Evolutionary conservation across 371 early-diverging fungal genomes (phyloP).

Genomic region (Mucor mucedo): DNA sequence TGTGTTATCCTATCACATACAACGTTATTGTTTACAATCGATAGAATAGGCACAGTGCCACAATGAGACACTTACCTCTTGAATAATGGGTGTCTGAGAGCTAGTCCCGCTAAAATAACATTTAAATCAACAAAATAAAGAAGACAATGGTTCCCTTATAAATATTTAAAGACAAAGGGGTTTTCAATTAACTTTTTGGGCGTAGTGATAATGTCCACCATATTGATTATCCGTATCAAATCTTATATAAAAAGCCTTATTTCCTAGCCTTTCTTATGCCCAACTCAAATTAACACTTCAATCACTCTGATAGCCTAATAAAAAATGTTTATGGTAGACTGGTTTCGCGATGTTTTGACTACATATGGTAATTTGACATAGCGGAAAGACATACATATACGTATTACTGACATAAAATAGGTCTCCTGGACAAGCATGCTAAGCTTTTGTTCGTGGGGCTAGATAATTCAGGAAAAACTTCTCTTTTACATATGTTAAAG

Average conservation of each 20-base stretch:
- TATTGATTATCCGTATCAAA: neutral
- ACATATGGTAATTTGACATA: slow-evolving; percentile 6
- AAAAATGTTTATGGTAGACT: slow-evolving; percentile 27
- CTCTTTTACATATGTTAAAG: slow-evolving; percentile 98
- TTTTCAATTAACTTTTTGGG: too few species aligned
- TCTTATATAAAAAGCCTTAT: neutral
- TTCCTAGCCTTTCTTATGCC: neutral
- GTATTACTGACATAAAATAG: slow-evolving; percentile 44
- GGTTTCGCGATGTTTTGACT: slow-evolving; percentile 23
- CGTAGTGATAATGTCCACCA: too few species aligned
- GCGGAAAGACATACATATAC: neutral
- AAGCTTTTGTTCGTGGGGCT: slow-evolving; percentile 99
- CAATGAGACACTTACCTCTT: too few species aligned
- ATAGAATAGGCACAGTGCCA: too few species aligned
- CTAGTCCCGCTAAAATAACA: too few species aligned
- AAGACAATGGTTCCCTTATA: too few species aligned
- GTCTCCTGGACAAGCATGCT: slow-evolving; percentile 96
- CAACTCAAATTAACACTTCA: neutral
- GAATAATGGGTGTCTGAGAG: too few species aligned
- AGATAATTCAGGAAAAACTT: slow-evolving; percentile 99
- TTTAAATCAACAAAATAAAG: too few species aligned
- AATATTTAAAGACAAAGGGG: too few species aligned
- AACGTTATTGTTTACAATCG: too few species aligned
- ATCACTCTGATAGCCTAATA: neutral
- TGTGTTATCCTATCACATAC: too few species aligned